Evolutionary conservation across 345 rosid species (phyloP).

Genomic region (Acer yangbiense): DNA sequence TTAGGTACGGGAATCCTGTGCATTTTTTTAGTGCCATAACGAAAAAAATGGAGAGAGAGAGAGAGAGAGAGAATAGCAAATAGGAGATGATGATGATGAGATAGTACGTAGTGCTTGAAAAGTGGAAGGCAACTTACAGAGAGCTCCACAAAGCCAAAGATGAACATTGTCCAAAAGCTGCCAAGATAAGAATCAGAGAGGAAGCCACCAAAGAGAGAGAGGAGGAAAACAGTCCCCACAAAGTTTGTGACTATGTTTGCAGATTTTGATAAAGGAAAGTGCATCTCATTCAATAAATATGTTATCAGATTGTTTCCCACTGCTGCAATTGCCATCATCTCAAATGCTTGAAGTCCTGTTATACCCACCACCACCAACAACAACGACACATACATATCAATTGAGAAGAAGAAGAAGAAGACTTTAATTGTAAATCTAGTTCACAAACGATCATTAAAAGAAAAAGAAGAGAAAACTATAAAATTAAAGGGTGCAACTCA

Average conservation of each 20-base stretch:
- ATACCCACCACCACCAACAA: not conserved
- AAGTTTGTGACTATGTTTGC: conserved; percentile 88
- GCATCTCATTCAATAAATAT: conserved; percentile 73
- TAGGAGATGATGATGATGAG: no score
- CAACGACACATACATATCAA: no score
- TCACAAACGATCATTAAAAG: not conserved
- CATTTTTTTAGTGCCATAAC: no score
- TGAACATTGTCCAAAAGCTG: conserved; percentile 57
- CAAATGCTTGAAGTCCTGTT: conserved; percentile 63
- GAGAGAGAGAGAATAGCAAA: no score
- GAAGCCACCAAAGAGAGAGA: conserved; percentile 86
- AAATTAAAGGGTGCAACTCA: not conserved
- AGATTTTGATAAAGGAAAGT: conserved; percentile 65
- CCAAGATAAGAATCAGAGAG: conserved; percentile 80
- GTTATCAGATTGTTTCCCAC: conserved; percentile 86
- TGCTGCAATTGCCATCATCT: conserved; percentile 76
- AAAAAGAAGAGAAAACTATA: no score
- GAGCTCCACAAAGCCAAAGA: conserved; percentile 58
- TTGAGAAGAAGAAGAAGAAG: not conserved
- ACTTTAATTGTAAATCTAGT: no score
- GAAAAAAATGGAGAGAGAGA: no score
- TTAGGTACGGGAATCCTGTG: no score
- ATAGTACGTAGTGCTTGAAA: not conserved
- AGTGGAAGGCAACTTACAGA: conserved; percentile 36
- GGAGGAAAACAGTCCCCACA: conserved; percentile 81